These are phyloP conservation scores for Mucor irregularis DNA, from an alignment of 371 early-diverging fungal species.

Conservation along the genomic window DNA sequence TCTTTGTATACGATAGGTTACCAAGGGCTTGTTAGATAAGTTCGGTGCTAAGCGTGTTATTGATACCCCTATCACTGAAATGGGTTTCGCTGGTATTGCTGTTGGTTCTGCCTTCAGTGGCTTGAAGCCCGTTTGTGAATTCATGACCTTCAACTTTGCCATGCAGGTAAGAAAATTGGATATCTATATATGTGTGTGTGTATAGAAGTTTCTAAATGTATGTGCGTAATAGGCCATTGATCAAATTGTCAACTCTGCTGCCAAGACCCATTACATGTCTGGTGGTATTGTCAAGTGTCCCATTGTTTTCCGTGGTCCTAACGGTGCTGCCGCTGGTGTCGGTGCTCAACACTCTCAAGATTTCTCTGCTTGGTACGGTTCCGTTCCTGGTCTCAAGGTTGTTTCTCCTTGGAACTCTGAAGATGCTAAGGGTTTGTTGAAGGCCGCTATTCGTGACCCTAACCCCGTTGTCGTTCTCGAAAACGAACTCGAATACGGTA, in stretches of 20 bases:
- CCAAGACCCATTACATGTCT: slow-evolving; percentile 99
- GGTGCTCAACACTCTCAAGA: slow-evolving; percentile 99
- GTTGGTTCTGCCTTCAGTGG: slow-evolving; percentile 97
- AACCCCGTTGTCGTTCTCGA: slow-evolving; percentile 99
- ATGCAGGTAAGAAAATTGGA: slow-evolving; percentile 82
- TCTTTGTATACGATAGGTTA: too few relatives aligned
- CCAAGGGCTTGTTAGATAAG: slow-evolving; percentile 97
- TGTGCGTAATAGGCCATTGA: slow-evolving; percentile 90
- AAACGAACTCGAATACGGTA: slow-evolving; percentile 98
- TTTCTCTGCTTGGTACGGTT: slow-evolving; percentile 98
- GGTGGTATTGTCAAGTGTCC: slow-evolving; percentile 91
- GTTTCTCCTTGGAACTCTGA: slow-evolving; percentile 97
- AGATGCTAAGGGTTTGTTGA: slow-evolving; percentile 96
- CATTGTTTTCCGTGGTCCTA: slow-evolving; percentile 99
- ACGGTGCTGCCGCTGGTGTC: slow-evolving; percentile 98
- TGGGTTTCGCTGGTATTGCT: slow-evolving; percentile 99
- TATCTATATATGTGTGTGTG: not conserved
- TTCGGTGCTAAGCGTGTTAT: slow-evolving; percentile 96
- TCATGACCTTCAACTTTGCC: slow-evolving; percentile 99
- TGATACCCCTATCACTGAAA: slow-evolving; percentile 99
- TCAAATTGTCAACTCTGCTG: slow-evolving; percentile 99
- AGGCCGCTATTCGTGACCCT: slow-evolving; percentile 98
- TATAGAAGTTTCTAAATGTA: not conserved
- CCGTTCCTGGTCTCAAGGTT: slow-evolving; percentile 98
- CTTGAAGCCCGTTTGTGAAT: slow-evolving; percentile 98